Conservation (phyloP, 768 basidiomycete species). For the Kwoniella sp. region DNA sequence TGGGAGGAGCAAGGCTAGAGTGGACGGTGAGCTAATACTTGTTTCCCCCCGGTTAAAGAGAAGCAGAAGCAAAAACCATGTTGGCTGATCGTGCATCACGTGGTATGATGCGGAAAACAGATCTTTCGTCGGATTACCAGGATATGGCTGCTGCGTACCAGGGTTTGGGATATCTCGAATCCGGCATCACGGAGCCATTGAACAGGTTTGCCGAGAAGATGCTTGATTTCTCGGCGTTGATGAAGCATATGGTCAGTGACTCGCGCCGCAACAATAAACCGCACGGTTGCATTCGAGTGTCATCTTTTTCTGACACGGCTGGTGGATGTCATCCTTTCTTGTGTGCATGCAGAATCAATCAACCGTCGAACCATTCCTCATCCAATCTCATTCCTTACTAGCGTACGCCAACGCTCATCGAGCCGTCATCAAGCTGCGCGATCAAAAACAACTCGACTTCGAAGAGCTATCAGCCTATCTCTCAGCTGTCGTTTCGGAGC, state of each 20-base stretch:
- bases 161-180: conserved; percentile 95
- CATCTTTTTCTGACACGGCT: neutral
- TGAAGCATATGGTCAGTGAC: conserved; percentile 74
- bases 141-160: conserved; percentile 95
- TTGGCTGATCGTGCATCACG: neutral
- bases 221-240: conserved; percentile 86
- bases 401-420: conserved; percentile 92
- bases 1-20: conserved; percentile 73
- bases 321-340: neutral
- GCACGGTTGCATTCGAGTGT: too few relatives aligned
- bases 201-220: conserved; percentile 96
- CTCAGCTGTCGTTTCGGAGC: conserved; percentile 85
- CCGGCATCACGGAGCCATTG: conserved; percentile 95
- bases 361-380: conserved; percentile 87
- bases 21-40: conserved; percentile 67
- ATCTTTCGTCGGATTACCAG: conserved; percentile 95
- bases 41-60: conserved; percentile 17
- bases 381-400: conserved; percentile 86
- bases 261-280: too few relatives aligned
- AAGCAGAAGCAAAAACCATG: neutral
- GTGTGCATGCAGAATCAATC: conserved; percentile 69
- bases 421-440: conserved; percentile 89
- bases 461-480: conserved; percentile 96
- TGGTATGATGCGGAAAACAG: conserved; percentile 59
- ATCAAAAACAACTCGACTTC: conserved; percentile 98